Evolutionary conservation across 208 protist species (phyloP).

Genomic region (Jaenimonas drosophilae): DNA sequence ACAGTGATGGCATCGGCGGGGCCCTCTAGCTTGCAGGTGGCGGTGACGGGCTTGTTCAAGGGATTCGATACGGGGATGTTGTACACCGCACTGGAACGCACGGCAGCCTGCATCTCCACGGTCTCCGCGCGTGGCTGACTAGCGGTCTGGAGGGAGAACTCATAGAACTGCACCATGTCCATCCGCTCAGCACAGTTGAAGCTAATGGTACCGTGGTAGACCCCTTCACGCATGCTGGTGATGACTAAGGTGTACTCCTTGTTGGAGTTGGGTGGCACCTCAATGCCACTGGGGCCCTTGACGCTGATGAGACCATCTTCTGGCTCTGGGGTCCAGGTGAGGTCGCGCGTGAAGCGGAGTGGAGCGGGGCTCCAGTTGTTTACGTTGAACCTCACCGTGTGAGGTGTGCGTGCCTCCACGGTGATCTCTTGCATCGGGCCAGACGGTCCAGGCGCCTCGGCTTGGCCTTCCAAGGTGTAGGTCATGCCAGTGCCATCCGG

Average conservation of each 20-base stretch:
- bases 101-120: slow-evolving; percentile 65
- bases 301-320: slow-evolving; percentile 49
- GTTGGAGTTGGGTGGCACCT: slow-evolving; percentile 67
- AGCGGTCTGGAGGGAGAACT: slow-evolving; percentile 53
- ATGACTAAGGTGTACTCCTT: slow-evolving; percentile 76
- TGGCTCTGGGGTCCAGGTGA: slow-evolving; percentile 54
- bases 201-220: slow-evolving; percentile 44
- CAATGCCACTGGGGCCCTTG: slow-evolving; percentile 59
- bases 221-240: slow-evolving; percentile 72
- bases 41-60: slow-evolving; percentile 53
- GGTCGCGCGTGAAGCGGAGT: slow-evolving; percentile 78
- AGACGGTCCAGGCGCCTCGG: slow-evolving; percentile 34
- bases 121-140: slow-evolving; percentile 14
- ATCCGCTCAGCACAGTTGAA: slow-evolving; percentile 58
- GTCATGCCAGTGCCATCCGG: slow-evolving; percentile 83
- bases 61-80: slow-evolving; percentile 86
- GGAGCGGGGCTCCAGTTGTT: slow-evolving; percentile 68
- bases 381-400: slow-evolving; percentile 50
- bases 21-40: slow-evolving; percentile 50
- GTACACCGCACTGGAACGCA: slow-evolving; percentile 67
- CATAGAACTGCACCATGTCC: slow-evolving; percentile 83
- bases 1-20: slow-evolving; percentile 38
- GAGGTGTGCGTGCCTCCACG: slow-evolving; percentile 28
- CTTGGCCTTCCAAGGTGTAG: slow-evolving; percentile 70
- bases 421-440: slow-evolving; percentile 27